These are phyloP conservation scores for Tetracentron sinense DNA, from an alignment of 164 flowering plant species.

Conservation along the genomic window DNA sequence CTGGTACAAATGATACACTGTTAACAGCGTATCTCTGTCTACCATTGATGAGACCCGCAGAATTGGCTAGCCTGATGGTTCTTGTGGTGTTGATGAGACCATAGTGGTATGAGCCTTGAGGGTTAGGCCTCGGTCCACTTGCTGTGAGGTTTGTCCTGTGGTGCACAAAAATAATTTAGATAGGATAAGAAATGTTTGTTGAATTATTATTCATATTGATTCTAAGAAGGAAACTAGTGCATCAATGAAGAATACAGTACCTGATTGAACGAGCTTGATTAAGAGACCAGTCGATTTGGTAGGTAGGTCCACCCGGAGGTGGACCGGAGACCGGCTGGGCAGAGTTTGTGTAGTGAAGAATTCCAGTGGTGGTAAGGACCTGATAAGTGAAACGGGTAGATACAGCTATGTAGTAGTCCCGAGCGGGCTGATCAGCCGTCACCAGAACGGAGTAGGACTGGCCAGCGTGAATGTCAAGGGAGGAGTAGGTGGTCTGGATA, in stretches of 20 bases:
- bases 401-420: constrained; percentile 63
- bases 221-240: too few relatives aligned
- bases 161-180: background rate
- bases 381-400: constrained; percentile 56
- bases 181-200: too few relatives aligned
- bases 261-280: constrained; percentile 85
- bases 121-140: constrained; percentile 94
- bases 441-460: constrained; percentile 79
- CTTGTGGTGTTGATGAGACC: constrained; percentile 62
- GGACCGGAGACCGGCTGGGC: constrained; percentile 55
- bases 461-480: constrained; percentile 77
- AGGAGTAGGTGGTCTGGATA: constrained; percentile 61
- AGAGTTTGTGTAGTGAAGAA: constrained; percentile 63
- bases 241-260: constrained; percentile 19
- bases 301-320: constrained; percentile 79
- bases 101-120: constrained; percentile 93
- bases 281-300: constrained; percentile 76
- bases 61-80: constrained; percentile 57
- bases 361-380: constrained; percentile 54
- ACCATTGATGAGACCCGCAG: constrained; percentile 61
- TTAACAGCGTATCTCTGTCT: constrained; percentile 81
- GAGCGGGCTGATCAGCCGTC: constrained; percentile 70
- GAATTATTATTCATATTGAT: too few relatives aligned
- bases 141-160: constrained; percentile 83
- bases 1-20: constrained; percentile 67